Evolutionary conservation across 2,329 filamentous ascomycete species (phyloP).

Genomic region (Clarireedia monteithiana): DNA sequence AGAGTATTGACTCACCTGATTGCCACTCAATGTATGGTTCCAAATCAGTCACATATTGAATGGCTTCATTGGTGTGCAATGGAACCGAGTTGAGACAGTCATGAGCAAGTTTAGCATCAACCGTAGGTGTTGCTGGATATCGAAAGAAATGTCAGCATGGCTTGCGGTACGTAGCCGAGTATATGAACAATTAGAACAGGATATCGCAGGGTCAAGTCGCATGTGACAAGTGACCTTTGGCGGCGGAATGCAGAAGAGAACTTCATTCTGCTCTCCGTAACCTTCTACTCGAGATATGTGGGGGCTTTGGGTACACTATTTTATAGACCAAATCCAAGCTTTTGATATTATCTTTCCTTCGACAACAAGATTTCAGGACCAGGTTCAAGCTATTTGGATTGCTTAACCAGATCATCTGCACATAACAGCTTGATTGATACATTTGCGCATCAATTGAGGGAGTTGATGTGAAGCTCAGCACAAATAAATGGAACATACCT

Average conservation of each 20-base stretch:
- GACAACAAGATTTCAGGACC: too few species aligned
- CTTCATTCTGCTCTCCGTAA: too few species aligned
- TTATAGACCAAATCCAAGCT: too few species aligned
- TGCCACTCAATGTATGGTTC: slow-evolving; percentile 27
- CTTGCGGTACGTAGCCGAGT: neutral
- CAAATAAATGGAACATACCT: slow-evolving; percentile 10
- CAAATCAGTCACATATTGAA: slow-evolving; percentile 21
- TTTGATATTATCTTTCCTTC: too few species aligned
- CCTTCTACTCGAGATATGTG: too few species aligned
- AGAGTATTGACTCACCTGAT: slow-evolving; percentile 16
- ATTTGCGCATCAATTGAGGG: neutral
- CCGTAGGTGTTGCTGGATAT: slow-evolving; percentile 20
- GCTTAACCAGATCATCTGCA: too few species aligned
- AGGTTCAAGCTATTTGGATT: too few species aligned
- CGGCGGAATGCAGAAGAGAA: neutral
- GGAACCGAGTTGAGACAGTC: slow-evolving; percentile 27
- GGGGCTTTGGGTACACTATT: too few species aligned
- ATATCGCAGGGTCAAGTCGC: neutral
- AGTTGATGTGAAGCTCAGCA: neutral
- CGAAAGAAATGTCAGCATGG: neutral
- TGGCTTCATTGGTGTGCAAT: slow-evolving; percentile 20
- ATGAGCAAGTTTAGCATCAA: slow-evolving; percentile 24
- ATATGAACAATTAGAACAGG: neutral
- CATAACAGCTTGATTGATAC: neutral
- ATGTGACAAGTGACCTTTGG: neutral